Evolutionary conservation across 768 basidiomycete species (phyloP).

Genomic region (Russula ochroleuca): DNA sequence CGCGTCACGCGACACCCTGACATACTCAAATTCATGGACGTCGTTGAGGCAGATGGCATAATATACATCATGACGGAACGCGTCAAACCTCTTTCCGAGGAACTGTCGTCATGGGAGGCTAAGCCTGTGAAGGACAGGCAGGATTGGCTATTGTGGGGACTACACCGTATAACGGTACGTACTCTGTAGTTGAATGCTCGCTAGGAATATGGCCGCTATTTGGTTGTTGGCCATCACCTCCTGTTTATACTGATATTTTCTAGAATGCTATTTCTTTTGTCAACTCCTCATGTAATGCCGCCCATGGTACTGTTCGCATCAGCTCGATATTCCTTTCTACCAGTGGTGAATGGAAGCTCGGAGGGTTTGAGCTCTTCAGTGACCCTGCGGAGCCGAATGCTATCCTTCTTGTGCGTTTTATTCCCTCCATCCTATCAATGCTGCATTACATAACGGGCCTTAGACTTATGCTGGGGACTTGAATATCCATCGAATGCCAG

Average conservation of each 20-base stretch:
- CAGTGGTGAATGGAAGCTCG: conserved; percentile 95
- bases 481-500: conserved; percentile 65
- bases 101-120: conserved; percentile 57
- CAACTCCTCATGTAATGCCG: conserved; percentile 76
- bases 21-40: conserved; percentile 93
- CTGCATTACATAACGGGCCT: conserved; percentile 25
- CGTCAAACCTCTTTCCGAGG: conserved; percentile 65
- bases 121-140: conserved; percentile 64
- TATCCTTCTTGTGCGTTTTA: conserved; percentile 69
- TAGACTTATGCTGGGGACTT: conserved; percentile 69
- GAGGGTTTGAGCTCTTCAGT: conserved; percentile 89
- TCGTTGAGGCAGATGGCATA: conserved; percentile 79
- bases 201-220: not conserved
- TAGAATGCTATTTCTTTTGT: conserved; percentile 88
- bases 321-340: conserved; percentile 84
- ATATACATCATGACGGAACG: conserved; percentile 95
- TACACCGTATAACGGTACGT: conserved; percentile 84
- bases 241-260: conserved; percentile 5
- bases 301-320: conserved; percentile 75
- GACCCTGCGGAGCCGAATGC: conserved; percentile 74
- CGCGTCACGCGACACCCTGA: conserved; percentile 93
- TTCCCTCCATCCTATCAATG: conserved; percentile 12
- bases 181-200: not conserved
- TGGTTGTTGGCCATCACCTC: not conserved
- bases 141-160: conserved; percentile 91